Base-by-base conservation (phyloP, 1,284 basidiomycete species). In the Leccinum solheimii region DNA sequence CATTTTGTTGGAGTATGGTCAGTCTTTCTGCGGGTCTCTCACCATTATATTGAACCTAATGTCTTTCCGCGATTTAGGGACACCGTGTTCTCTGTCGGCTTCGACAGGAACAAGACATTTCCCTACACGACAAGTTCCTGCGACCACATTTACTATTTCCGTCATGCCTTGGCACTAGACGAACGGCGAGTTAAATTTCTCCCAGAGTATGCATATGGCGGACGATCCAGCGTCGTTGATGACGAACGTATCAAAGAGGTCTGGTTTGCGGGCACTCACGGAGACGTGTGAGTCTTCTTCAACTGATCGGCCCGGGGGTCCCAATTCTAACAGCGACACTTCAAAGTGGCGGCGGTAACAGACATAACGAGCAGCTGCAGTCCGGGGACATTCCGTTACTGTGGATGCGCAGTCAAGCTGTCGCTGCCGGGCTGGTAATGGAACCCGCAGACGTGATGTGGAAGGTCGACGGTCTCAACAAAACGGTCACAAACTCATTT, bases 131-230 rank as follows among this genome's bases (percentile, higher is more conserved):
- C 67, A 16, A 64, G 64, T 5, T 67, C 67, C 1, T 68, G 64
- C 52, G 64, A 74, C 27, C 75, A 76, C 45, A 63, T 76, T 2
- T 76, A 73, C 23, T 66, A 66, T 52, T 74, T 74, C 49, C 66
- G 73, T 32, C 73, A 76, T 51, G 75, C 73, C 0, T 55, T 76
- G 26, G 75, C 73, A 3, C 60, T 80, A 38, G 78, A 80, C 55
- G 78, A 79, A 52, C 67, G 77, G 50, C 75, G 78, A 6, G 76
- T 77, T 60, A 79, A 78, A 59, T 80, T 80, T 61, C 67, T 77
- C 43, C 77, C 78, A 0, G 78, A 80, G 60, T 75, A 77, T 49
- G 68, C 62, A 0, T 69, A 71, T 26, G 75, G 75, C 0, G 69
- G 75, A 52, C 63, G 59, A 45, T 68, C 66, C 1, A 21, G 54